Evolutionary conservation across 305 asterid species (phyloP).

Genomic region (Solanum hybrid): DNA sequence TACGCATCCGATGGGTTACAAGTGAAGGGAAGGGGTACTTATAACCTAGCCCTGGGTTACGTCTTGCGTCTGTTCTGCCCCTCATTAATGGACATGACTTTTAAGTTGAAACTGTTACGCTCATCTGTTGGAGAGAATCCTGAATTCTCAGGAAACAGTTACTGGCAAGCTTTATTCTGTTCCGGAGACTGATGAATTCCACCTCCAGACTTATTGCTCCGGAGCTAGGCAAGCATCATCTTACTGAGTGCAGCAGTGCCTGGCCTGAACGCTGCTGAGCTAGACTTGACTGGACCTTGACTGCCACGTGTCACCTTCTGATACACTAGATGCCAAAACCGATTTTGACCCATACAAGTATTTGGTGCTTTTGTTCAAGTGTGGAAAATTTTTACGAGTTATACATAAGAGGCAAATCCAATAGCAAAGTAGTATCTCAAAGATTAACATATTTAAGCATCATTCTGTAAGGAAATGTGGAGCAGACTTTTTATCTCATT

Average conservation of each 20-base stretch:
- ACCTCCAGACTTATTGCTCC: neutral
- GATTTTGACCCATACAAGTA: neutral
- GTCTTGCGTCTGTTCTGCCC: fast-evolving
- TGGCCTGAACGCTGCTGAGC: neutral
- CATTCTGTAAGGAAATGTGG: neutral
- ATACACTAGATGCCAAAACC: neutral
- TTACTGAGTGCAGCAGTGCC: neutral
- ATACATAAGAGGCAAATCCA: neutral
- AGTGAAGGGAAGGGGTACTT: neutral
- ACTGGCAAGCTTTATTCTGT: neutral
- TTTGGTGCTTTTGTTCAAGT: neutral
- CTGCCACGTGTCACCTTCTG: neutral
- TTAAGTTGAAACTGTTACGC: neutral
- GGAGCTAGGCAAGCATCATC: neutral
- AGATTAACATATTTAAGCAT: neutral
- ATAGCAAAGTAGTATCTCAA: neutral
- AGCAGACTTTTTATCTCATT: neutral
- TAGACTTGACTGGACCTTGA: neutral
- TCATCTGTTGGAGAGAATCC: neutral
- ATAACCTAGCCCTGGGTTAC: neutral
- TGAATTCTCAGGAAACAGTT: neutral
- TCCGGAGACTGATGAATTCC: neutral
- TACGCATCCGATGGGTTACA: neutral
- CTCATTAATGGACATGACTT: neutral
- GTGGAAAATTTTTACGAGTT: neutral